These are phyloP conservation scores for Blepharisma japonicum DNA, from an alignment of 73 alveolate genomes.

Conservation along the genomic window DNA sequence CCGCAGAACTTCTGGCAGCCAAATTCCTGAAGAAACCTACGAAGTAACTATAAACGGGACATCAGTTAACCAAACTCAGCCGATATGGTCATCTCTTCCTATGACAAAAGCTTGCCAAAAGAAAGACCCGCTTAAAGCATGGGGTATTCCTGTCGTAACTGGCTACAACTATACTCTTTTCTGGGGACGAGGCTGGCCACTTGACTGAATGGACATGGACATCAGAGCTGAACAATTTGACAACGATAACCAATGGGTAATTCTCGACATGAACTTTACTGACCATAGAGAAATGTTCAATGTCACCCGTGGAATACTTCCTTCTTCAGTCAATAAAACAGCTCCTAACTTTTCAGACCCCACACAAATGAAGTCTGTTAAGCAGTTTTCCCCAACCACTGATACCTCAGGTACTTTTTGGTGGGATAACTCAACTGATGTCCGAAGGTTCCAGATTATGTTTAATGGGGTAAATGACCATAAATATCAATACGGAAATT, in stretches of 20 bases:
- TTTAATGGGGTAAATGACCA: background rate
- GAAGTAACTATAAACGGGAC: background rate
- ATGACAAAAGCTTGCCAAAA: too few relatives aligned
- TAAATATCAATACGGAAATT: background rate
- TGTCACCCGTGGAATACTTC: background rate
- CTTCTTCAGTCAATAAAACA: background rate
- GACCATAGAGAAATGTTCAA: background rate
- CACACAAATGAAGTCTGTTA: background rate
- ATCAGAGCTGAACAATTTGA: background rate
- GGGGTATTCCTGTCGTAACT: slow-evolving; percentile 44
- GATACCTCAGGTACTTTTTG: background rate
- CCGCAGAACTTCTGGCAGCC: background rate
- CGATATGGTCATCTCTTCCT: too few relatives aligned
- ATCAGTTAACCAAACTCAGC: background rate
- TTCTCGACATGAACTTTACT: background rate
- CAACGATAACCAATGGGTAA: background rate
- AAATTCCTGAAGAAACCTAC: background rate
- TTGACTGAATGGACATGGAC: background rate
- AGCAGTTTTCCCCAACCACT: background rate
- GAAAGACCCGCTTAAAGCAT: background rate
- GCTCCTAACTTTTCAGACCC: background rate
- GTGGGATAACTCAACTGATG: background rate
- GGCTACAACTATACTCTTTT: background rate
- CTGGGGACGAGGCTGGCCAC: background rate
- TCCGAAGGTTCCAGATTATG: background rate